Conservation (phyloP, 106 monocot species). For the Dendrobium officinale region DNA sequence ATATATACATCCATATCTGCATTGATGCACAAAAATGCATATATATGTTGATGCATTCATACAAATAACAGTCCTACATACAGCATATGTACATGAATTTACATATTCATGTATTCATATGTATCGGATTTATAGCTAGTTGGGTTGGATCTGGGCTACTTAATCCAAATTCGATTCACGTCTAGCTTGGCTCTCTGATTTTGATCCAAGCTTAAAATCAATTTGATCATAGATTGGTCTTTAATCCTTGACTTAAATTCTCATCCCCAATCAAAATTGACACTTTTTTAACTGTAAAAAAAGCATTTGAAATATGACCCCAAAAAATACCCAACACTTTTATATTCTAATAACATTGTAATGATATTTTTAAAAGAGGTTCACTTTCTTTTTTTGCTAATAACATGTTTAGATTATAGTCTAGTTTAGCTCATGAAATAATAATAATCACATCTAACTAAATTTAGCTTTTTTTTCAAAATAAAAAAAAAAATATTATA, state of each 20-base stretch:
- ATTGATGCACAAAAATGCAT: not conserved
- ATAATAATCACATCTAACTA: too few species aligned
- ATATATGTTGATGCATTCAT: too few species aligned
- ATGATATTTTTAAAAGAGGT: not conserved
- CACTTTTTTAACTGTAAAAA: not conserved
- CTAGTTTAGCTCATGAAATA: not conserved
- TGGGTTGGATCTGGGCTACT: not conserved
- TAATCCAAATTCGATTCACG: not conserved
- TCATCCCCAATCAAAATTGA: not conserved
- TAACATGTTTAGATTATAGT: not conserved
- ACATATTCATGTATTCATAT: not conserved
- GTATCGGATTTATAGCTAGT: not conserved
- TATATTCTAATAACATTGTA: not conserved
- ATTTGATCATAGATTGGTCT: too few species aligned
- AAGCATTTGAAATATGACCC: not conserved
- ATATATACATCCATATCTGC: not conserved
- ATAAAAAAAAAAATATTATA: not conserved
- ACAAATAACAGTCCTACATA: too few species aligned
- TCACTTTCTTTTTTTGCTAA: not conserved
- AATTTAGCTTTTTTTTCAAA: too few species aligned
- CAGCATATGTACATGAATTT: too few species aligned
- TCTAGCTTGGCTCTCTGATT: not conserved
- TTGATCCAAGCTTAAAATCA: not conserved
- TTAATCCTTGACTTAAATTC: too few species aligned
- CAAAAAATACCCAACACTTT: not conserved